Percentiles rank a stretch among this genome's conserved stretches.
Conservation (phyloP, 2,329 filamentous ascomycete species). For the Oidium heveae region DNA sequence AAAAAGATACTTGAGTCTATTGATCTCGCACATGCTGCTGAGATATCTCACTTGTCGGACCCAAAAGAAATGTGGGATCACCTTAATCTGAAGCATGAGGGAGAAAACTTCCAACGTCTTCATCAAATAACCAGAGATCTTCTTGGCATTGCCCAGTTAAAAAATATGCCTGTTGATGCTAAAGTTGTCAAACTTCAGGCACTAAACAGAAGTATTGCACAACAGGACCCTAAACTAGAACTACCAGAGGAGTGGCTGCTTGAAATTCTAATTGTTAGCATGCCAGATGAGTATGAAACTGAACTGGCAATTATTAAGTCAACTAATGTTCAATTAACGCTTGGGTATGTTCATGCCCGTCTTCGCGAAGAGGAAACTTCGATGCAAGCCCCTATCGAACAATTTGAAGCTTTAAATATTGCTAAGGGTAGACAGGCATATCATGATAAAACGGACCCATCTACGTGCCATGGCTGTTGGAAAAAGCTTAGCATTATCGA, state of each 20-base stretch:
- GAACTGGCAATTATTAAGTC: neutral
- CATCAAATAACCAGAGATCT: neutral
- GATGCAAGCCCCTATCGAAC: neutral
- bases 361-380: neutral
- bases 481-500: neutral
- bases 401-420: neutral
- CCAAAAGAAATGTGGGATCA: neutral
- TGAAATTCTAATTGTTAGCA: neutral
- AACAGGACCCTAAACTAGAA: neutral
- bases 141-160: neutral
- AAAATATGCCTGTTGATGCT: conserved; percentile 1
- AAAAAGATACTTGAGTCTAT: neutral
- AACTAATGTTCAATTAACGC: neutral
- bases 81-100: neutral
- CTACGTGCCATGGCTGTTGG: neutral
- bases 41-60: conserved; percentile 1
- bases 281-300: neutral
- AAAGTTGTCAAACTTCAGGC: neutral
- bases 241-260: neutral
- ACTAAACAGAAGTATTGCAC: neutral
- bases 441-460: neutral
- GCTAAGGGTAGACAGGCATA: neutral
- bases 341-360: neutral
- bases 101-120: neutral
- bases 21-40: neutral